Evolutionary conservation across 2,329 filamentous ascomycete species (phyloP).

Genomic region (Fusarium transvaalense): DNA sequence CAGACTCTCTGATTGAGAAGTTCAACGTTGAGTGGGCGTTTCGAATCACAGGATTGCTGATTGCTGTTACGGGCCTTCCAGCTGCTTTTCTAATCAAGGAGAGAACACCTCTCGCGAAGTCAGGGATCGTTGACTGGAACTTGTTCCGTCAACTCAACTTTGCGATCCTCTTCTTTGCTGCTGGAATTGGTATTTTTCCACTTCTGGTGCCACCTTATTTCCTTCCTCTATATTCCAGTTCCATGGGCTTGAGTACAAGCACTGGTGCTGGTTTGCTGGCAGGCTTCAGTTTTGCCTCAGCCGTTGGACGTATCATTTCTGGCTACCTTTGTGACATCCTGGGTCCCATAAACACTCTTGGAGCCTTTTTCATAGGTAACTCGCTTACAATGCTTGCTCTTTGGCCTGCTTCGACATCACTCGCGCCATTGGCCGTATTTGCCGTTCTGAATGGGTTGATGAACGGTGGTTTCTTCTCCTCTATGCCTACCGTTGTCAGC

Average conservation of each 20-base stretch:
- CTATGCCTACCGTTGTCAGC: conserved; percentile 72
- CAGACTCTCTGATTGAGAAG: conserved; percentile 61
- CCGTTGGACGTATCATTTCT: conserved; percentile 66
- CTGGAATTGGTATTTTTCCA: conserved; percentile 69
- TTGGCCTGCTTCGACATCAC: conserved; percentile 69
- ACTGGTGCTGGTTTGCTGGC: conserved; percentile 70
- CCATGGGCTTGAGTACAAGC: conserved; percentile 65
- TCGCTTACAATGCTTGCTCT: conserved; percentile 70
- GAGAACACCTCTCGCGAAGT: conserved; percentile 44
- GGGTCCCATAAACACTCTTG: conserved; percentile 68
- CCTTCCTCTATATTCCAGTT: conserved; percentile 66
- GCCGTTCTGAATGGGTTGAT: conserved; percentile 70
- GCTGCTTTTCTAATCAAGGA: conserved; percentile 67
- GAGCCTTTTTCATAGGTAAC: conserved; percentile 63
- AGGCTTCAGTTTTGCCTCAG: conserved; percentile 71
- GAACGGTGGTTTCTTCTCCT: conserved; percentile 74
- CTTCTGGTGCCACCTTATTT: conserved; percentile 73
- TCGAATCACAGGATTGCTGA: conserved; percentile 65
- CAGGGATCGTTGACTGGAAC: conserved; percentile 63
- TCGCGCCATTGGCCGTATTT: conserved; percentile 68
- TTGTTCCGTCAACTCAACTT: conserved; percentile 67
- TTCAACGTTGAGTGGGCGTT: conserved; percentile 66
- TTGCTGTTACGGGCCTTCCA: conserved; percentile 66
- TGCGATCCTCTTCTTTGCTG: conserved; percentile 64
- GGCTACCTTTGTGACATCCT: conserved; percentile 67